Evolutionary conservation across 1,284 basidiomycete species (phyloP).

Genomic region (Thecaphora frezii): DNA sequence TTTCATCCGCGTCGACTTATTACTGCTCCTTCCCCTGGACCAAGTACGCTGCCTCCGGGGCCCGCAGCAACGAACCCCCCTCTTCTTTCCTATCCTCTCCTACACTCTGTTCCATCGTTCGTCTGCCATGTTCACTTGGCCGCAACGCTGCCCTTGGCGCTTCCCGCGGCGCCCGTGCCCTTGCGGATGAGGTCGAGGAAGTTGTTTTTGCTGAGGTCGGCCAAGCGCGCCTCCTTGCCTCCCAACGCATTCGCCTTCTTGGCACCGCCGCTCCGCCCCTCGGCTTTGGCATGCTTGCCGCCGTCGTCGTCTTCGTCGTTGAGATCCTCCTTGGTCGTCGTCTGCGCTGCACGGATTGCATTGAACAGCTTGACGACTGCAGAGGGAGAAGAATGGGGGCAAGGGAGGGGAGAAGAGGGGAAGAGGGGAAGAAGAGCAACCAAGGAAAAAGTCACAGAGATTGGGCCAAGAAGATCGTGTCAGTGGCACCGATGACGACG

Average conservation of each 20-base stretch:
- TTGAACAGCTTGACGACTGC: conserved; percentile 57
- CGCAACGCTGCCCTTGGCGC: conserved; percentile 8
- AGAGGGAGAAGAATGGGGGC: neutral
- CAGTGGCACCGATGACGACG: no score
- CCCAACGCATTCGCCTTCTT: conserved; percentile 41
- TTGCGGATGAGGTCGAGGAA: conserved; percentile 54
- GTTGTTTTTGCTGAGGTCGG: conserved; percentile 54
- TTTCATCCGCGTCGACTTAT: no score
- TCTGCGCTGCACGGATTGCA: conserved; percentile 56
- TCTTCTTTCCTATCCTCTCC: no score
- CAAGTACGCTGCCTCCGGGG: no score
- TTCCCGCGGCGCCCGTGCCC: conserved; percentile 12
- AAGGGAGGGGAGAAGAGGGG: neutral
- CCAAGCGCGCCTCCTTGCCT: conserved; percentile 43
- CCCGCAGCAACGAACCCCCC: no score
- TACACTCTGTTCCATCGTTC: no score
- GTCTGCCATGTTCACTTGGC: conserved; percentile 32
- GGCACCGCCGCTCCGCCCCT: neutral
- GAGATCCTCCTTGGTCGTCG: conserved; percentile 46
- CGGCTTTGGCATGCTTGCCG: no score
- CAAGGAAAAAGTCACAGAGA: no score
- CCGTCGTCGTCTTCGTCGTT: conserved; percentile 25
- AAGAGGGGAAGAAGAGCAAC: no score
- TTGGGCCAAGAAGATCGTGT: no score
- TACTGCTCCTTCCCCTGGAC: no score